These are phyloP conservation scores for Geotrichum aggregatum DNA, from an alignment of 1,139 yeast genomes.

Conservation along the genomic window DNA sequence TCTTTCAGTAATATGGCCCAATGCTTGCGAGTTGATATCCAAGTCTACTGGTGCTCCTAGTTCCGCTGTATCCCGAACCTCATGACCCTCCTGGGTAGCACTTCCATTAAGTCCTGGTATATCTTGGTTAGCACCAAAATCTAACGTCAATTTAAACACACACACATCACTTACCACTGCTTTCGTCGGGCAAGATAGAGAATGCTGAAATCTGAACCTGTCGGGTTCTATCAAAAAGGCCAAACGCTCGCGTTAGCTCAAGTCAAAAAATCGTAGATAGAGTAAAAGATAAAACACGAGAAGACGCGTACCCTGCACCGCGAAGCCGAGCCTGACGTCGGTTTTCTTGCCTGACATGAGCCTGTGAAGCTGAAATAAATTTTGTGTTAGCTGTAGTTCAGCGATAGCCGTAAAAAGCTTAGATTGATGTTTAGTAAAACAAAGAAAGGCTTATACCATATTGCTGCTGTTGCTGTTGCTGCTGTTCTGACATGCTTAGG, in stretches of 20 bases:
- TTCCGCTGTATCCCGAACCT: too few relatives aligned
- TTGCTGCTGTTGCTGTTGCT: conserved; percentile 1
- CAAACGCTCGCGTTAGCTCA: neutral
- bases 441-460: neutral
- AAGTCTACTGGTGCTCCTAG: too few relatives aligned
- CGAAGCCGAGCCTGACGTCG: conserved; percentile 29
- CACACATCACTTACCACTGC: too few relatives aligned
- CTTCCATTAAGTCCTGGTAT: too few relatives aligned
- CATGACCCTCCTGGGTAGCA: too few relatives aligned
- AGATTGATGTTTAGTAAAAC: too few relatives aligned
- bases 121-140: too few relatives aligned
- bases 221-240: conserved; percentile 20
- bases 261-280: neutral
- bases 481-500: conserved; percentile 5
- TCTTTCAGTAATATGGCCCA: neutral
- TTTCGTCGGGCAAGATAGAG: conserved; percentile 14
- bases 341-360: conserved; percentile 7
- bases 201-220: conserved; percentile 19
- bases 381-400: too few relatives aligned
- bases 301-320: conserved; percentile 29
- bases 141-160: too few relatives aligned
- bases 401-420: too few relatives aligned
- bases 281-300: neutral
- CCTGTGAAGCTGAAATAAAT: neutral
- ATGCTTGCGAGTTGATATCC: too few relatives aligned